Evolutionary conservation across 768 basidiomycete genomes (phyloP), one percentile per base, ranked within the genome.

Genomic region (Mycena floridula): DNA sequence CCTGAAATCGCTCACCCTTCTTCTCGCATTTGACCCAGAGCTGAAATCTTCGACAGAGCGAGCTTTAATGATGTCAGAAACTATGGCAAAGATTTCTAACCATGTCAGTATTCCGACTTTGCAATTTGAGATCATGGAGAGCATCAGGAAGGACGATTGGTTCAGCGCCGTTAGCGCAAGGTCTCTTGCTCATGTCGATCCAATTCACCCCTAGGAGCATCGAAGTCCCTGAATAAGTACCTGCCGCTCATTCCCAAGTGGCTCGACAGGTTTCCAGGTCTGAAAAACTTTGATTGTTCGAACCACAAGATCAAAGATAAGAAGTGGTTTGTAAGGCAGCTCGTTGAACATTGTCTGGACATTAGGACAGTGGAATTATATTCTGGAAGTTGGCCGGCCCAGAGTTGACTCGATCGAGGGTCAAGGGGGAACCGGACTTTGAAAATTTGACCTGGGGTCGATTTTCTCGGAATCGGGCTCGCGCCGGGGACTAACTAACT

Each of bases 231-330:
- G 13, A 45, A 37, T n/a, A n/a, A n/a, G n/a, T 50, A 57, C 11
- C 22, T 27, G 25, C 63, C 61, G 62, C 59, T 57, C 60, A 3
- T 35, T 35, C 32, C 32, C 32, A 13, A 15, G 7, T 35, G 32
- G 32, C 32, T 35, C 32, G 18, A 18, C 32, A 13, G 32, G 4
- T 15, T 15, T 35, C 32, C 32, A 15, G 32, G 18, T 35, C 13
- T 35, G 18, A 18, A 35, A 7, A 18, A 35, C 32, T 35, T 35
- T 35, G 18, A 18, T 18, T n/a, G n/a, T n/a, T n/a, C n/a, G n/a
- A n/a, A n/a, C n/a, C n/a, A n/a, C n/a, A n/a, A n/a, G n/a, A n/a
- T n/a, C n/a, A n/a, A n/a, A n/a, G n/a, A n/a, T n/a, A n/a, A n/a
- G n/a, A n/a, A n/a, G n/a, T n/a, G n/a, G n/a, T n/a, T n/a, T n/a